Conservation (phyloP, 2,329 filamentous ascomycete genomes). For the Xylaria sp. region DNA sequence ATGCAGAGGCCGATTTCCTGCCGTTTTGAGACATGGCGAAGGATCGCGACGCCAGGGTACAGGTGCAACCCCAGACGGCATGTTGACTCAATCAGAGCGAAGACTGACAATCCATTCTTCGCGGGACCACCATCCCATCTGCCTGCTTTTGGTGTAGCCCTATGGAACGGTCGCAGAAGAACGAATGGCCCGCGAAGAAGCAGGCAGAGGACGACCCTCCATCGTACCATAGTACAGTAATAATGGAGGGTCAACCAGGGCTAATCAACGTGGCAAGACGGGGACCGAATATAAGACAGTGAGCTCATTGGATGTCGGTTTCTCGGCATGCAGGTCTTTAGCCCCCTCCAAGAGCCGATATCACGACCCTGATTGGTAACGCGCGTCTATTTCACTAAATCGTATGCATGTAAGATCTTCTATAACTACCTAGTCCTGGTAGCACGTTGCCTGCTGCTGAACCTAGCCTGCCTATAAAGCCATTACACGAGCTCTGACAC, state of each 20-base stretch:
- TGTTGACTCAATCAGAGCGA: slow-evolving; percentile 26
- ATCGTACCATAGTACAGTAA: slow-evolving; percentile 26
- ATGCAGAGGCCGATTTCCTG: slow-evolving; percentile 15
- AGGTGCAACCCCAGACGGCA: slow-evolving; percentile 24
- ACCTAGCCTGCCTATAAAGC: neutral
- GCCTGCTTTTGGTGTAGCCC: slow-evolving; percentile 4
- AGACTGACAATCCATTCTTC: slow-evolving; percentile 19
- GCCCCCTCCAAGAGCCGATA: slow-evolving; percentile 3
- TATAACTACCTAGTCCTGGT: neutral
- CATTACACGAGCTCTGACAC: neutral
- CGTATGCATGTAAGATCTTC: slow-evolving; percentile 19
- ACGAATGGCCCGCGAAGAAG: neutral
- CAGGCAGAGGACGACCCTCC: neutral
- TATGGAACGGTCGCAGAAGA: slow-evolving; percentile 1
- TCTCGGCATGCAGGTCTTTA: slow-evolving; percentile 25
- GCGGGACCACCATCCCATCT: neutral
- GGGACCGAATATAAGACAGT: slow-evolving; percentile 20
- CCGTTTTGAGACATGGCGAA: slow-evolving; percentile 22
- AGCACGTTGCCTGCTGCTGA: slow-evolving; percentile 1
- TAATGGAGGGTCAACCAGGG: neutral
- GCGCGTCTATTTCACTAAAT: slow-evolving; percentile 21
- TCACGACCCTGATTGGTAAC: slow-evolving; percentile 26
- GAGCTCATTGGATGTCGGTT: slow-evolving; percentile 20
- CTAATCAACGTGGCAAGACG: slow-evolving; percentile 28
- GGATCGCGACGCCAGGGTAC: slow-evolving; percentile 25